phyloP scores from a whole-genome alignment of 176 grass and related monocot genomes.

The Metroxylon sagu region DNA sequence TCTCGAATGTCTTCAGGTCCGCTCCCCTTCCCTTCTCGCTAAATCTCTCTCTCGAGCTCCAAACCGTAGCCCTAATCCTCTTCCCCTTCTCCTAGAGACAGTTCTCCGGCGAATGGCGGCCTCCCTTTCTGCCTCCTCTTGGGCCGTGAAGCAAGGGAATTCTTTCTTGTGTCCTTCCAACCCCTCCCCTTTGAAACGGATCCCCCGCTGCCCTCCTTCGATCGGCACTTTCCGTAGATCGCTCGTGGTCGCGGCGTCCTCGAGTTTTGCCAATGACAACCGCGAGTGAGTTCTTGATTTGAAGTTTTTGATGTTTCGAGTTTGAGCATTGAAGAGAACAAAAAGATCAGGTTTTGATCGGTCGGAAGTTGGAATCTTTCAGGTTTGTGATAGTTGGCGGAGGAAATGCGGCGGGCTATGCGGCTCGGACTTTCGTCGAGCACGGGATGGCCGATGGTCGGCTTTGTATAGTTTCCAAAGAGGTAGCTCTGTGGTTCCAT shows the following conservation, averaged over 20 bases:
- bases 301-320: neutral
- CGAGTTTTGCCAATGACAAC: slow-evolving; percentile 22
- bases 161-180: too few relatives aligned
- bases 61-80: neutral
- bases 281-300: slow-evolving; percentile 25
- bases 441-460: slow-evolving; percentile 78
- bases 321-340: neutral
- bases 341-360: neutral
- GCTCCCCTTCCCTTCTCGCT: too few relatives aligned
- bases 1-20: slow-evolving; percentile 16
- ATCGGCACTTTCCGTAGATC: slow-evolving; percentile 12
- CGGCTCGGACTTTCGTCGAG: slow-evolving; percentile 75
- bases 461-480: slow-evolving; percentile 90
- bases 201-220: neutral
- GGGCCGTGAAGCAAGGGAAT: too few relatives aligned
- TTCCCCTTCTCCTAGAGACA: neutral
- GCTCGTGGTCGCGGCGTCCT: slow-evolving; percentile 17
- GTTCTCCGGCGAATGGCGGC: slow-evolving; percentile 27
- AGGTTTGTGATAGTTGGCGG: slow-evolving; percentile 94
- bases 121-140: slow-evolving; percentile 4
- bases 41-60: too few relatives aligned
- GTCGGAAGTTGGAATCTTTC: neutral
- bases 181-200: neutral
- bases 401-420: slow-evolving; percentile 83
- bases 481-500: slow-evolving; percentile 29